A percentile compares a stretch with the other conserved stretches of the same genome.
These are phyloP conservation scores for Nigrospora oryzae DNA, from an alignment of 2,329 filamentous ascomycete species.

Conservation along the genomic window DNA sequence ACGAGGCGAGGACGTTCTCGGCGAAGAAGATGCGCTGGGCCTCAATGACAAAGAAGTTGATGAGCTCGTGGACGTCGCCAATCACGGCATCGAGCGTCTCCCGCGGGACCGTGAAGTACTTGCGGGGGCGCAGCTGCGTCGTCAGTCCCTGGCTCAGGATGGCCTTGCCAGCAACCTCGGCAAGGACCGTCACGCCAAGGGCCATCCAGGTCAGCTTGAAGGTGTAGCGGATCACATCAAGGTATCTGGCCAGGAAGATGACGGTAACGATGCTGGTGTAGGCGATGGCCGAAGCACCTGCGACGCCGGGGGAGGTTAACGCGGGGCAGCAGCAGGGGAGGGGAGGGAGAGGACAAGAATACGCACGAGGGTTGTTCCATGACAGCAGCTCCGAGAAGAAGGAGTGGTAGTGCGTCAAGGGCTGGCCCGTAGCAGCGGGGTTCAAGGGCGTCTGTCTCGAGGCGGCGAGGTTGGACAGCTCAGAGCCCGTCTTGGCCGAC, in stretches of 20 bases:
- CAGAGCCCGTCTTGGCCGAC: slow-evolving; percentile 42
- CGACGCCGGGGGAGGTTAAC: slow-evolving; percentile 4
- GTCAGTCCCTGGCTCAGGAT: slow-evolving; percentile 53
- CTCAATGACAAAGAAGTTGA: slow-evolving; percentile 68
- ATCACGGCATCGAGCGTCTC: slow-evolving; percentile 53
- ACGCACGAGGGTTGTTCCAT: slow-evolving; percentile 60
- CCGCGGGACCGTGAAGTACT: slow-evolving; percentile 58
- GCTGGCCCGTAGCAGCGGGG: slow-evolving; percentile 51
- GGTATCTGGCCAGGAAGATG: slow-evolving; percentile 57
- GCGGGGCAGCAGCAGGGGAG: neutral
- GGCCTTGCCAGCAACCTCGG: slow-evolving; percentile 53
- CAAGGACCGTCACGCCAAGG: slow-evolving; percentile 49
- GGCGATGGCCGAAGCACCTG: slow-evolving; percentile 57
- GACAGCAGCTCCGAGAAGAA: slow-evolving; percentile 62
- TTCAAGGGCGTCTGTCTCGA: slow-evolving; percentile 45
- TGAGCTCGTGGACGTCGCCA: slow-evolving; percentile 57
- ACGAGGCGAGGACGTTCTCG: slow-evolving; percentile 55
- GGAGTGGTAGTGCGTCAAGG: slow-evolving; percentile 61
- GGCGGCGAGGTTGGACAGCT: slow-evolving; percentile 50
- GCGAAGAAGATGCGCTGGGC: slow-evolving; percentile 59
- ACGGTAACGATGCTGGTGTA: slow-evolving; percentile 48
- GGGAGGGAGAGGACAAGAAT: neutral
- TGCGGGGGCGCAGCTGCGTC: slow-evolving; percentile 57
- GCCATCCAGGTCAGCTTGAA: slow-evolving; percentile 59
- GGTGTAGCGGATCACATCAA: slow-evolving; percentile 56